Evolutionary conservation across 2,329 filamentous ascomycete genomes (phyloP).

Genomic region (Microsporum canis): DNA sequence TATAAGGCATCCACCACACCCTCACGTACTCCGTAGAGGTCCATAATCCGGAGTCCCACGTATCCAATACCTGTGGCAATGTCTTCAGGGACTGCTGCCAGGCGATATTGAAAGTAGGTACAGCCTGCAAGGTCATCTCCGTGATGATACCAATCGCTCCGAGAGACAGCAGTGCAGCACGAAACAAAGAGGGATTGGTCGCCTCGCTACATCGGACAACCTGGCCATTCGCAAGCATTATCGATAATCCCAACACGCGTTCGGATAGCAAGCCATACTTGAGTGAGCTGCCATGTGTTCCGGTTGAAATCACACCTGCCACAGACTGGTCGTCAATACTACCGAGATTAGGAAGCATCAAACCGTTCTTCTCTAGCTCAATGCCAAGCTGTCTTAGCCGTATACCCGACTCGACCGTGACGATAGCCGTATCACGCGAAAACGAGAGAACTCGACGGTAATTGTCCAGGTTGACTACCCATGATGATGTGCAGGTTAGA

Average conservation of each 20-base stretch:
- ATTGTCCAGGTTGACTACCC: constrained; percentile 87
- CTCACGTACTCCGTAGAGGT: constrained; percentile 75
- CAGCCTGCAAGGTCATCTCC: constrained; percentile 74
- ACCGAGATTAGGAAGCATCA: constrained; percentile 83
- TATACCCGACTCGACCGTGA: constrained; percentile 81
- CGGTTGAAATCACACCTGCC: constrained; percentile 82
- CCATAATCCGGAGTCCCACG: constrained; percentile 70
- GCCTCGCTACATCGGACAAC: constrained; percentile 57
- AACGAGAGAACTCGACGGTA: constrained; percentile 62
- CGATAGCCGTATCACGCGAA: constrained; percentile 52
- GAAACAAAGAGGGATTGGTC: constrained; percentile 68
- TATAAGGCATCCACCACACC: constrained; percentile 97
- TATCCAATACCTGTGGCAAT: constrained; percentile 55
- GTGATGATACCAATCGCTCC: constrained; percentile 85
- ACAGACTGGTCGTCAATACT: constrained; percentile 93
- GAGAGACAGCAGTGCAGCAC: constrained; percentile 73
- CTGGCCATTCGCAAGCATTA: constrained; percentile 71
- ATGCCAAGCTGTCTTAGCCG: constrained; percentile 62
- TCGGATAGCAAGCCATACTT: constrained; percentile 75
- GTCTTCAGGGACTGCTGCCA: constrained; percentile 74
- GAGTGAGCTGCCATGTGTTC: constrained; percentile 82
- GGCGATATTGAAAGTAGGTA: constrained; percentile 68
- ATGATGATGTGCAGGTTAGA: constrained; percentile 83
- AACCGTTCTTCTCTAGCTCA: constrained; percentile 59
- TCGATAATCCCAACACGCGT: constrained; percentile 59